Evolutionary conservation across 345 rosid genomes (phyloP), one percentile per base, ranked within the genome.

Genomic region (Turnera subulata): DNA sequence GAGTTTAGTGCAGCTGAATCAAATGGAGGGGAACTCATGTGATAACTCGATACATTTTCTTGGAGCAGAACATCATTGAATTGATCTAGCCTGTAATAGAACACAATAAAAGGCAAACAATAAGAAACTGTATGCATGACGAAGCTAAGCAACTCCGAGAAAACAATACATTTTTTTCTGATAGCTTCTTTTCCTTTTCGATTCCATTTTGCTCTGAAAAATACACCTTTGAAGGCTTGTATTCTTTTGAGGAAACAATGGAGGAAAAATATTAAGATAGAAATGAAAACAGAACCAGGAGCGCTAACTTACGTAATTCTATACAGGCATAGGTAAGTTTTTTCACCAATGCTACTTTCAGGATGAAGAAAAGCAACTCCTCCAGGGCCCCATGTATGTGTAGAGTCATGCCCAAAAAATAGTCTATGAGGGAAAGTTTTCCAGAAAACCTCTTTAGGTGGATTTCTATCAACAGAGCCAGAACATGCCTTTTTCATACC

Each of bases 341-440:
- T 74, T 21, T 83, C 76, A 62, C 60, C 66, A 64, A 9, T 39
- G 64, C 60, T 72, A 64, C 78, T 33, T 72, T 65, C 60, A 13
- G 97, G 98, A 46, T 82, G 76, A 62, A 76, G 68, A 64, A 92
- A 92, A 78, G 98, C 97, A 76, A 63, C 89, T 45, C 97, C 96
- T 69, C 98, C 98, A 21, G 65, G 69, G 59, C 96, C 97, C 98
- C 97, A 89, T 38, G 73, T 66, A 35, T 0, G 51, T 8, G 81
- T 46, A 58, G 80, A 86, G 23, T 86, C 80, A n/a, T 35, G 82
- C 44, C 97, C 98, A 66, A 92, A 89, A 76, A 89, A 84, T 60
- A 92, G 72, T n/a, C 88, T 78, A 61, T 79, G 85, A 29, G 96
- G 84, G 58, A 73, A 81, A 43, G 72, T 74, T 82, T 75, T 74